A percentile compares a stretch with the other conserved stretches of the same genome.
Evolutionary conservation across 2,329 filamentous ascomycete genomes (phyloP).

Genomic region (Purpureocillium lavendulum): DNA sequence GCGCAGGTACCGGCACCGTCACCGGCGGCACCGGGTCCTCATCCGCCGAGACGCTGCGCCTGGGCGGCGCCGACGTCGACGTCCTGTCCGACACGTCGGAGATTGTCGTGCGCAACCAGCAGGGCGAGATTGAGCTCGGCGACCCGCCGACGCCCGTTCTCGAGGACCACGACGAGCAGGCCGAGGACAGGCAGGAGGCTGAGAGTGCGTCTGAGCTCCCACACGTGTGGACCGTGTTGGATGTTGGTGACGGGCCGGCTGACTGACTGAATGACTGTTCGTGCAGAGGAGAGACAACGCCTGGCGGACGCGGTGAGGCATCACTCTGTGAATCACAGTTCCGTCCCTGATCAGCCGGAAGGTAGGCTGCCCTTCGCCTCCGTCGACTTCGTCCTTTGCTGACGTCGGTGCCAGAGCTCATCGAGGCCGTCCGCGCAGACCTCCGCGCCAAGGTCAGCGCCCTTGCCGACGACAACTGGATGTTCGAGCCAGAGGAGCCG

Average conservation of each 20-base stretch:
- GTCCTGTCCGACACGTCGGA: conserved; percentile 38
- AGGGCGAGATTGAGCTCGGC: conserved; percentile 54
- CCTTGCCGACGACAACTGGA: conserved; percentile 80
- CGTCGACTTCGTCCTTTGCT: neutral
- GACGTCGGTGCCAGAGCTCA: conserved; percentile 46
- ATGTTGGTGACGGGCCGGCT: too few relatives aligned
- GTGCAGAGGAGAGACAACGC: conserved; percentile 48
- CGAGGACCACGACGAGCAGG: conserved; percentile 47
- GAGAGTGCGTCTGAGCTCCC: conserved; percentile 30
- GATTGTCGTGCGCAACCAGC: conserved; percentile 54
- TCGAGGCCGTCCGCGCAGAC: conserved; percentile 61
- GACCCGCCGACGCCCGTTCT: conserved; percentile 44
- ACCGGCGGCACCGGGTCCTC: too few relatives aligned
- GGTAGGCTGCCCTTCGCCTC: conserved; percentile 35
- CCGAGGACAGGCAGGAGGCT: conserved; percentile 49
- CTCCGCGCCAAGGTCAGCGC: conserved; percentile 64
- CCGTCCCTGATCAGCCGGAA: conserved; percentile 54
- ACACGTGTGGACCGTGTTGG: neutral
- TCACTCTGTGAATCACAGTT: conserved; percentile 47
- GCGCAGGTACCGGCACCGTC: too few relatives aligned
- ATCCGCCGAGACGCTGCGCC: conserved; percentile 36
- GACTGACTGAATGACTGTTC: too few relatives aligned
- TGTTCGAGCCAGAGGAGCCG: conserved; percentile 67
- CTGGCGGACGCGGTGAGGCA: conserved; percentile 54
- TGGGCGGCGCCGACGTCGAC: conserved; percentile 35